phyloP scores from a whole-genome alignment of 2,329 filamentous ascomycete genomes.

The Talaromyces marneffei region DNA sequence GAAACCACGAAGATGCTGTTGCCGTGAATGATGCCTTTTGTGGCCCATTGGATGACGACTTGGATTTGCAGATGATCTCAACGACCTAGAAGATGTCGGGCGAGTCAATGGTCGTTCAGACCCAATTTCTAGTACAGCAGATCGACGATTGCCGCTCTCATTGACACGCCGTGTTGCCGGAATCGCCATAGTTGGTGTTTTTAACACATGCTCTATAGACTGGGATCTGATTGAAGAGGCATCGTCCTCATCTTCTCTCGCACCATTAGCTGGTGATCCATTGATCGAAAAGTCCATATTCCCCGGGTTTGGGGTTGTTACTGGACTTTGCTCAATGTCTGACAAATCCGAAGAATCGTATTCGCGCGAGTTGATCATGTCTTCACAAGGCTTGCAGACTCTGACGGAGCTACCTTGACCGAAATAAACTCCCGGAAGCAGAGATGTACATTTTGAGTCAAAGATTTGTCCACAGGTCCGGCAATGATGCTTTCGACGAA shows the following conservation, averaged over 20 bases:
- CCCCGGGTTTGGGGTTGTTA: slow-evolving; percentile 54
- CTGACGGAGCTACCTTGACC: slow-evolving; percentile 77
- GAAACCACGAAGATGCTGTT: slow-evolving; percentile 72
- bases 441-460: slow-evolving; percentile 88
- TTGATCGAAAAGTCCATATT: slow-evolving; percentile 10
- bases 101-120: slow-evolving; percentile 68
- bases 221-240: slow-evolving; percentile 43
- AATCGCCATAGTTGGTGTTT: slow-evolving; percentile 58
- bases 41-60: slow-evolving; percentile 76
- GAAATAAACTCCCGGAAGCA: slow-evolving; percentile 83
- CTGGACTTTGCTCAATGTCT: slow-evolving; percentile 61
- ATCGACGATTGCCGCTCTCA: slow-evolving; percentile 75
- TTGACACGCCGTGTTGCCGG: slow-evolving; percentile 60
- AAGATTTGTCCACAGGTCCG: slow-evolving; percentile 96
- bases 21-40: slow-evolving; percentile 79
- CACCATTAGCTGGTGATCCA: slow-evolving; percentile 49
- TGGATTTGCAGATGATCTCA: slow-evolving; percentile 64
- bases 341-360: slow-evolving; percentile 91
- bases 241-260: slow-evolving; percentile 42
- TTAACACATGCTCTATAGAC: slow-evolving; percentile 42
- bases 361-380: slow-evolving; percentile 82
- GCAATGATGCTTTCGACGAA: slow-evolving; percentile 94
- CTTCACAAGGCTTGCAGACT: slow-evolving; percentile 88
- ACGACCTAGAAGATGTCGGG: slow-evolving; percentile 88
- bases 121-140: slow-evolving; percentile 85